Base-by-base conservation (phyloP, 1,284 basidiomycete species). In the Trichosporon inkin region DNA sequence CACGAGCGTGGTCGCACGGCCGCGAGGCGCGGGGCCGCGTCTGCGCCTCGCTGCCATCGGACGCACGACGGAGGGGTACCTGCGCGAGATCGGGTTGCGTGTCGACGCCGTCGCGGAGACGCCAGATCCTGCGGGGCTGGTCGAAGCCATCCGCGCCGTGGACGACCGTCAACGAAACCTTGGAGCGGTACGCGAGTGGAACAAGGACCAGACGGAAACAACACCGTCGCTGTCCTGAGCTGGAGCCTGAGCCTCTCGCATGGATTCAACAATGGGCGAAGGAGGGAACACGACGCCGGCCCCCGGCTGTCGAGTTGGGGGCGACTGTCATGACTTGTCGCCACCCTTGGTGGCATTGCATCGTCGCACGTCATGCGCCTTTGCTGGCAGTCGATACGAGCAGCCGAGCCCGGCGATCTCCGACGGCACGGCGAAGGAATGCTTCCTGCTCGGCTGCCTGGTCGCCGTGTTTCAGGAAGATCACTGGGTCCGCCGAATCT, bases 41-140 rank as follows among this genome's bases (percentile, higher is more conserved):
- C 65, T 62, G 53, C 54, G 62, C 35, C 24, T 73, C 10, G 69
- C 66, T 0, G 73, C 71, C 0, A 77, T 78, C 24, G 77, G 77
- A 10, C 67, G 73, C 53, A 78, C 75, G 36, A 78, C 75, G 2
- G 62, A 58, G 22, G 57, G 55, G 11, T 72, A 56, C 44, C 56
- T 77, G 13, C 37, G 49, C 13, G 55, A 56, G 10, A 44, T 61
- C 6, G 55, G 65, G 6, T 54, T 70, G 6, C 52, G 56, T 13
- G 69, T 74, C 1, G 62, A 73, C 59, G 75, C 72, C 0, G 67
- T 74, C 1, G 77, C 75, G 2, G 57, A 65, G 10, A 64, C 67
- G 56, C 77, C 77, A 7, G 71, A 66, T 47, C 66, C 75, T 1
- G 58, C 62, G 8, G 72, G 74, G 0, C 22, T 75, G 35, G 24